These are phyloP conservation scores for Hansfordia pulvinata DNA, from an alignment of 2,329 filamentous ascomycete species.

Conservation along the genomic window DNA sequence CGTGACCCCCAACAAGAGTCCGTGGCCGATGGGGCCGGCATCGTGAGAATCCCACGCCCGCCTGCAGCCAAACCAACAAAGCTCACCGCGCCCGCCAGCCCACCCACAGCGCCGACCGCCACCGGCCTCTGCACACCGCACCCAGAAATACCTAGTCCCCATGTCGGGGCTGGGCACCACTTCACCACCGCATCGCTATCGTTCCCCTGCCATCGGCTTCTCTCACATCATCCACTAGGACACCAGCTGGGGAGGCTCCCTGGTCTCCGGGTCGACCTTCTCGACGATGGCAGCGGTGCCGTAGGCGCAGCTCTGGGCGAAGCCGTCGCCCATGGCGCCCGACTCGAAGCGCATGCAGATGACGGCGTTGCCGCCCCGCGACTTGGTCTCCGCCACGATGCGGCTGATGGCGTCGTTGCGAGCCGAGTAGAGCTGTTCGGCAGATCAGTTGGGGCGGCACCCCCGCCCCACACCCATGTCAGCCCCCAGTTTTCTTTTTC, in stretches of 20 bases:
- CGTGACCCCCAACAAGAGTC: too few relatives aligned
- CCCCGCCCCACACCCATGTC: neutral
- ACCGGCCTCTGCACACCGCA: too few relatives aligned
- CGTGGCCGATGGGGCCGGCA: too few relatives aligned
- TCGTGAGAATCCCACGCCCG: too few relatives aligned
- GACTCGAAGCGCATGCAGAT: slow-evolving; percentile 46
- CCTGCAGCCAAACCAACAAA: too few relatives aligned
- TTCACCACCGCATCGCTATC: too few relatives aligned
- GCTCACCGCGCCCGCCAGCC: too few relatives aligned
- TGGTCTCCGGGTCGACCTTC: slow-evolving; percentile 27
- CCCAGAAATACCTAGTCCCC: too few relatives aligned
- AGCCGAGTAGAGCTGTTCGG: slow-evolving; percentile 34
- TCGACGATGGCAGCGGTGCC: slow-evolving; percentile 45
- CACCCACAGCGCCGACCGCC: too few relatives aligned
- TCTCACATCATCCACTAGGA: too few relatives aligned
- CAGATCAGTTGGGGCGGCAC: neutral
- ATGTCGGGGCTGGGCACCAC: too few relatives aligned
- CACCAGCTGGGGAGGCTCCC: slow-evolving; percentile 9
- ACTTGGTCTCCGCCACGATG: slow-evolving; percentile 41
- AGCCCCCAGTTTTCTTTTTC: neutral
- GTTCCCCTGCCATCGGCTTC: too few relatives aligned
- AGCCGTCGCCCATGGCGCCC: slow-evolving; percentile 37
- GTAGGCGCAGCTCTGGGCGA: slow-evolving; percentile 45
- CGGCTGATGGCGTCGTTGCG: slow-evolving; percentile 44
- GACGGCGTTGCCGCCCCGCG: slow-evolving; percentile 44